A percentile compares a stretch with the other conserved stretches of the same genome.
Evolutionary conservation across 495 filamentous ascomycete genomes (phyloP).

Genomic region (Penicillium ucsense): DNA sequence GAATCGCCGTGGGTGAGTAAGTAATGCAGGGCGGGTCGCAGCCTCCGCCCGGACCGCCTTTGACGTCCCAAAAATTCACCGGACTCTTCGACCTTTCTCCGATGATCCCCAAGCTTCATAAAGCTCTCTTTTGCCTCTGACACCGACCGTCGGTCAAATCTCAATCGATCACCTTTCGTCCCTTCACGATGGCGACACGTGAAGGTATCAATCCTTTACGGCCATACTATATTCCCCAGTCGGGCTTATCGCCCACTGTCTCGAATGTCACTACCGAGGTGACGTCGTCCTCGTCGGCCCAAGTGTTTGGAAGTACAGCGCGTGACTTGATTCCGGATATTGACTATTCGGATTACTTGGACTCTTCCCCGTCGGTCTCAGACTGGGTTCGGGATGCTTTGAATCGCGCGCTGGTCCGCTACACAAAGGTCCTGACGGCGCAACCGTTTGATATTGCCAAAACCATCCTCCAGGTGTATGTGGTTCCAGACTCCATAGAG

Average conservation of each 20-base stretch:
- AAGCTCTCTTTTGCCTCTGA: conserved; percentile 9
- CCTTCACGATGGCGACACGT: conserved; percentile 32
- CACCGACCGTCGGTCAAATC: not conserved
- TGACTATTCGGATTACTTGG: conserved; percentile 83
- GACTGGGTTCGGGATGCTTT: conserved; percentile 62
- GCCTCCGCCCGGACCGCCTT: too few relatives aligned
- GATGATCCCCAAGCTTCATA: not conserved
- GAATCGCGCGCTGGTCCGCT: conserved; percentile 78
- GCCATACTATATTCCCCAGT: conserved; percentile 88
- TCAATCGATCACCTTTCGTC: not conserved
- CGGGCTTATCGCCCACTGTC: conserved; percentile 27
- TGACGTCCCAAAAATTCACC: conserved; percentile 5
- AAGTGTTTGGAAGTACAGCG: conserved; percentile 59
- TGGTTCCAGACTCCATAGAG: conserved; percentile 31
- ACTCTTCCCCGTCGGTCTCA: conserved; percentile 61
- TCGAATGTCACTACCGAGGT: conserved; percentile 30
- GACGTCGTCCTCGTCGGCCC: conserved; percentile 34
- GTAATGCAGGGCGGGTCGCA: too few relatives aligned
- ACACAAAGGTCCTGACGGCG: conserved; percentile 70
- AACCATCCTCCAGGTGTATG: conserved; percentile 75
- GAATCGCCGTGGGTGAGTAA: too few relatives aligned
- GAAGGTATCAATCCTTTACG: conserved; percentile 79
- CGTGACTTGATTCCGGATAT: conserved; percentile 77
- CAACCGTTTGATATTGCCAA: conserved; percentile 97
- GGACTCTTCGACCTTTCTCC: conserved; percentile 11